Conservation (phyloP, 2,329 filamentous ascomycete species). For the Botryotinia calthae region DNA sequence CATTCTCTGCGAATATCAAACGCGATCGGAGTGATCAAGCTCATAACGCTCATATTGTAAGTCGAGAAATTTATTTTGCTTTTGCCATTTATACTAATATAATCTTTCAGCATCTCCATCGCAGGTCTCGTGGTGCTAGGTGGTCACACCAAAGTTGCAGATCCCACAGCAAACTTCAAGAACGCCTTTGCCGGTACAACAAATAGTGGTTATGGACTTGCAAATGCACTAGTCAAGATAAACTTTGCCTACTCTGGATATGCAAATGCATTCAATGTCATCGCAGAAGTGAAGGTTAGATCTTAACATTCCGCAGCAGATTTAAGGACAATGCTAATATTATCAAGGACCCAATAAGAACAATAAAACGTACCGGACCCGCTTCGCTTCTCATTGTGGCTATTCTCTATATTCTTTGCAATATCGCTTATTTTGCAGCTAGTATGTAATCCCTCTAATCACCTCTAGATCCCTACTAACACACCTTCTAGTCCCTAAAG, state of each 20-base stretch:
- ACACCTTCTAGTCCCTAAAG: slow-evolving; percentile 46
- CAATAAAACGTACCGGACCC: slow-evolving; percentile 50
- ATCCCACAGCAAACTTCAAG: slow-evolving; percentile 54
- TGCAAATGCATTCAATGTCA: slow-evolving; percentile 59
- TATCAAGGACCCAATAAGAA: slow-evolving; percentile 53
- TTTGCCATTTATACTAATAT: not conserved
- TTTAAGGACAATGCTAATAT: not conserved
- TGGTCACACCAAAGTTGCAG: slow-evolving; percentile 49
- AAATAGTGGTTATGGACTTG: slow-evolving; percentile 49
- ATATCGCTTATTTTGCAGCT: slow-evolving; percentile 60
- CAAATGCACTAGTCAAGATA: slow-evolving; percentile 58
- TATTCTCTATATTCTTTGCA: slow-evolving; percentile 56
- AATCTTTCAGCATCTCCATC: slow-evolving; percentile 46
- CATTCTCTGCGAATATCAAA: slow-evolving; percentile 57
- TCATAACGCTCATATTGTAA: slow-evolving; percentile 59
- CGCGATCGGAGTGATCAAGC: slow-evolving; percentile 56
- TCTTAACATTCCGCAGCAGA: not conserved
- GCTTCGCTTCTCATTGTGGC: slow-evolving; percentile 52
- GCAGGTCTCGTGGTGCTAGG: slow-evolving; percentile 62
- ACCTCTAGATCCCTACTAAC: not conserved
- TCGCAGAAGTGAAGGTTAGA: slow-evolving; percentile 55
- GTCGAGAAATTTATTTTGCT: slow-evolving; percentile 21
- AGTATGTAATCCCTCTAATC: slow-evolving; percentile 33
- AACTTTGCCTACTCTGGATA: slow-evolving; percentile 58
- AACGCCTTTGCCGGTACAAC: slow-evolving; percentile 52